Conservation (phyloP, 1,139 yeast genomes). For the Groenewaldozyma sp. region DNA sequence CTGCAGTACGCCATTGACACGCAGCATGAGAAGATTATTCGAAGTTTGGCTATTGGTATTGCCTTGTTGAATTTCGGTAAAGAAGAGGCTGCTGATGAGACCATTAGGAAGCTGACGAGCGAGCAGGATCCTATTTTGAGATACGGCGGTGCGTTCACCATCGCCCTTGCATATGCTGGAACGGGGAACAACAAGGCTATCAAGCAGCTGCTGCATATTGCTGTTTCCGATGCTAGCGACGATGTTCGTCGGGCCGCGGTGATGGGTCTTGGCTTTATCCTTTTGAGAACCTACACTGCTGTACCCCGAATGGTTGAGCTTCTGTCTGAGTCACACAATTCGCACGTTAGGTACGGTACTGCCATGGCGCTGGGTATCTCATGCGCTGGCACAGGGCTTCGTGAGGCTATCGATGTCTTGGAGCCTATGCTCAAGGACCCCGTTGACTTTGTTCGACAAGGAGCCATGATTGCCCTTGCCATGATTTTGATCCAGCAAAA, state of each 20-base stretch:
- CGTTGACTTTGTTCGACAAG: slow-evolving; percentile 96
- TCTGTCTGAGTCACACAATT: slow-evolving; percentile 89
- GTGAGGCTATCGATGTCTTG: slow-evolving; percentile 82
- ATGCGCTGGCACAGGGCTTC: slow-evolving; percentile 89
- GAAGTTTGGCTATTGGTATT: slow-evolving; percentile 84
- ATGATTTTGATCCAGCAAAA: slow-evolving; percentile 93
- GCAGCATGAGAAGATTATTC: slow-evolving; percentile 88
- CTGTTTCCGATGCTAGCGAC: slow-evolving; percentile 94
- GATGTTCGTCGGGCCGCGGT: slow-evolving; percentile 97
- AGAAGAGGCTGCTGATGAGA: slow-evolving; percentile 71
- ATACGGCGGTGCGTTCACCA: slow-evolving; percentile 91
- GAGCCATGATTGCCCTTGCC: slow-evolving; percentile 87
- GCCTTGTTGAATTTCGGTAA: slow-evolving; percentile 81
- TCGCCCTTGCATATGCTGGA: slow-evolving; percentile 95
- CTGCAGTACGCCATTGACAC: slow-evolving; percentile 89
- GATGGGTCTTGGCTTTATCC: slow-evolving; percentile 83
- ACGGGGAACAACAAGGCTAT: slow-evolving; percentile 88
- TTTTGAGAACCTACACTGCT: slow-evolving; percentile 83
- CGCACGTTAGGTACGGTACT: slow-evolving; percentile 97
- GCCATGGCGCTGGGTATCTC: slow-evolving; percentile 96
- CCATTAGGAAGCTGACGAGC: slow-evolving; percentile 55
- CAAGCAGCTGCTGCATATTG: slow-evolving; percentile 76
- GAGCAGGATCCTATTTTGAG: slow-evolving; percentile 82
- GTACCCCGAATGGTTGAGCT: slow-evolving; percentile 94
- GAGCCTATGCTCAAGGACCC: slow-evolving; percentile 92